Conservation (phyloP, 108 stramenopile genomes). For the Bacterosira constricta region DNA sequence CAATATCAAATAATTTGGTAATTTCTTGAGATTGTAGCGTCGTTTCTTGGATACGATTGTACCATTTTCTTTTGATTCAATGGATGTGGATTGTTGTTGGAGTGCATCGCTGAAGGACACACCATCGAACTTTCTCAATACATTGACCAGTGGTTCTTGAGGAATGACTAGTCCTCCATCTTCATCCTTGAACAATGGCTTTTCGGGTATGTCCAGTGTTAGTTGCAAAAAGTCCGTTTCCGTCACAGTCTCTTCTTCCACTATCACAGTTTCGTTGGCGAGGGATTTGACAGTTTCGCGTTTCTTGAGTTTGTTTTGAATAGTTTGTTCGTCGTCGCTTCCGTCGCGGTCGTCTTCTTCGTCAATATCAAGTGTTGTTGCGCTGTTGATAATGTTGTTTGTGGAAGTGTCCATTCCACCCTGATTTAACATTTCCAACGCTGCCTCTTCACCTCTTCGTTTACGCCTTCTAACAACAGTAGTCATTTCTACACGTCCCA, state of each 20-base stretch:
- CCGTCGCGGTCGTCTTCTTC: slow-evolving; percentile 64
- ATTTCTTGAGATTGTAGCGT: slow-evolving; percentile 79
- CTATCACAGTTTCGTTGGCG: slow-evolving; percentile 34
- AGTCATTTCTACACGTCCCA: slow-evolving; percentile 88
- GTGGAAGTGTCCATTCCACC: slow-evolving; percentile 13
- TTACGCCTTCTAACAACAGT: slow-evolving; percentile 57
- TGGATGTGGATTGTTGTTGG: slow-evolving; percentile 22
- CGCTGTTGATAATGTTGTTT: background rate
- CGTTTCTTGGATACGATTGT: slow-evolving; percentile 58
- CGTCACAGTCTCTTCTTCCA: slow-evolving; percentile 62
- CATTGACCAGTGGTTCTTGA: slow-evolving; percentile 93
- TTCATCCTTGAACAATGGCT: slow-evolving; percentile 97
- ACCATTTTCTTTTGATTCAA: slow-evolving; percentile 32
- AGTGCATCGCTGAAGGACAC: slow-evolving; percentile 80
- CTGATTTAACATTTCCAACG: slow-evolving; percentile 28
- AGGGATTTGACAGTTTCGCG: slow-evolving; percentile 31
- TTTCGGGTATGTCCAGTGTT: slow-evolving; percentile 96
- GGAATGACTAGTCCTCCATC: slow-evolving; percentile 97
- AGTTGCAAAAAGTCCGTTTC: slow-evolving; percentile 89
- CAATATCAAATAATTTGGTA: slow-evolving; percentile 94
- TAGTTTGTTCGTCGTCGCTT: slow-evolving; percentile 58
- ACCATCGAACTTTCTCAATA: slow-evolving; percentile 95
- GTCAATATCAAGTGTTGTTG: slow-evolving; percentile 10
- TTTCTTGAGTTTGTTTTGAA: slow-evolving; percentile 20
- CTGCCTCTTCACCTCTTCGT: slow-evolving; percentile 32